phyloP scores from a whole-genome alignment of 1,284 basidiomycete genomes.

The Rhodotorula sp. region DNA sequence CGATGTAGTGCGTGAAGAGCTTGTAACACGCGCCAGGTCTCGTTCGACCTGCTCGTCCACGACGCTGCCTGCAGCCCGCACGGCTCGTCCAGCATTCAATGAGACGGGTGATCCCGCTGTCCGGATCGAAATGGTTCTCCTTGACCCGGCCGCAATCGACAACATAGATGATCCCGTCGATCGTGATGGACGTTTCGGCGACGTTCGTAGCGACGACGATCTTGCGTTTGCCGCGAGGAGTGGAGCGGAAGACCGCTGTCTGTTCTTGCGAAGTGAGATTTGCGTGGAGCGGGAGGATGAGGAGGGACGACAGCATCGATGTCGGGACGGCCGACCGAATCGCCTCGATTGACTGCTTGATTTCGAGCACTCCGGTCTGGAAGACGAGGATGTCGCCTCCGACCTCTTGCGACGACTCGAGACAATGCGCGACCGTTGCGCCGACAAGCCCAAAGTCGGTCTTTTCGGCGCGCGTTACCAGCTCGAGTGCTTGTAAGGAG shows the following conservation, averaged over 20 bases:
- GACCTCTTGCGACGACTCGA: constrained; percentile 45
- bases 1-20: constrained; percentile 69
- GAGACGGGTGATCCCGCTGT: constrained; percentile 70
- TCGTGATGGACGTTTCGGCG: constrained; percentile 87
- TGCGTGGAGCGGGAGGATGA: constrained; percentile 79
- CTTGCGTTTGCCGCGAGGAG: constrained; percentile 64
- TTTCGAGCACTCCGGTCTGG: constrained; percentile 83
- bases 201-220: constrained; percentile 88
- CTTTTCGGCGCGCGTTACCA: constrained; percentile 62
- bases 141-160: constrained; percentile 86
- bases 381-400: constrained; percentile 71
- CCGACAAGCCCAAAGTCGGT: constrained; percentile 75
- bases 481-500: constrained; percentile 57
- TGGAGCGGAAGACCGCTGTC: constrained; percentile 67
- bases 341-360: constrained; percentile 73
- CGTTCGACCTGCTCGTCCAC: constrained; percentile 87
- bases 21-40: constrained; percentile 79
- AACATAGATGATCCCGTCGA: constrained; percentile 77
- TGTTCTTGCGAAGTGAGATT: constrained; percentile 85
- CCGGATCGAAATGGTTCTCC: constrained; percentile 78
- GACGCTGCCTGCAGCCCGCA: constrained; percentile 77
- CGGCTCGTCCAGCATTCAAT: constrained; percentile 76
- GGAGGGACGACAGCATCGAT: constrained; percentile 54
- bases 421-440: constrained; percentile 44
- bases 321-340: constrained; percentile 52